Evolutionary conservation across 768 basidiomycete species (phyloP).

Genomic region (Lentinula guzmanii): DNA sequence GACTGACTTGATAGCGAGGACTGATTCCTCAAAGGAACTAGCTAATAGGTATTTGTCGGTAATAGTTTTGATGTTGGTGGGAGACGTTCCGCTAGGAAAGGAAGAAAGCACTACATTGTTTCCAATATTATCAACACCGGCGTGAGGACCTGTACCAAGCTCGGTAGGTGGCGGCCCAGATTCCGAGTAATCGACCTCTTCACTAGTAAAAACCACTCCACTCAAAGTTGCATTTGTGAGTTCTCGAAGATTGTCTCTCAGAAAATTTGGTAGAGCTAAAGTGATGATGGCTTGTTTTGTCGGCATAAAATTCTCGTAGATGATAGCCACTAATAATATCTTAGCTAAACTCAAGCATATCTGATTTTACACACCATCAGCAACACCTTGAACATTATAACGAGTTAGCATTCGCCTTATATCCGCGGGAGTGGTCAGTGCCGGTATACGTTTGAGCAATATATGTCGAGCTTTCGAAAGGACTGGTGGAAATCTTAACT

Average conservation of each 20-base stretch:
- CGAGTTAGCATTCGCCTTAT: constrained; percentile 38
- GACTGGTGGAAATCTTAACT: background rate
- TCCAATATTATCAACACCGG: constrained; percentile 40
- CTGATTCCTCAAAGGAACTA: background rate
- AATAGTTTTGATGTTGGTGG: background rate
- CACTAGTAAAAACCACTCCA: constrained; percentile 34
- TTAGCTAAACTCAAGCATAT: background rate
- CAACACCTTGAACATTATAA: constrained; percentile 38
- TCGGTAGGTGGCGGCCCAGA: constrained; percentile 15
- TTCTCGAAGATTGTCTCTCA: constrained; percentile 31
- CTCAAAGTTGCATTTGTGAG: constrained; percentile 41
- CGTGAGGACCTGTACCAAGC: constrained; percentile 43
- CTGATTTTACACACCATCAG: constrained; percentile 28
- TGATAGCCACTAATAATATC: background rate
- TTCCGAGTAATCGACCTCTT: constrained; percentile 18
- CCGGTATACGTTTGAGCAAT: constrained; percentile 42
- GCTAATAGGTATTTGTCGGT: background rate
- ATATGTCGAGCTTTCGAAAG: constrained; percentile 33
- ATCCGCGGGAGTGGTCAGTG: constrained; percentile 49
- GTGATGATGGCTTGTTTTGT: constrained; percentile 55
- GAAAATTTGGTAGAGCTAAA: constrained; percentile 39
- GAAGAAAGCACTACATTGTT: constrained; percentile 57
- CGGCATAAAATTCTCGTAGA: constrained; percentile 49
- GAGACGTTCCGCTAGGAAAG: constrained; percentile 38
- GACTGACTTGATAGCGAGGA: background rate